Conservation (phyloP, 192 early-diverging fungal genomes). For the Mortierella antarctica region DNA sequence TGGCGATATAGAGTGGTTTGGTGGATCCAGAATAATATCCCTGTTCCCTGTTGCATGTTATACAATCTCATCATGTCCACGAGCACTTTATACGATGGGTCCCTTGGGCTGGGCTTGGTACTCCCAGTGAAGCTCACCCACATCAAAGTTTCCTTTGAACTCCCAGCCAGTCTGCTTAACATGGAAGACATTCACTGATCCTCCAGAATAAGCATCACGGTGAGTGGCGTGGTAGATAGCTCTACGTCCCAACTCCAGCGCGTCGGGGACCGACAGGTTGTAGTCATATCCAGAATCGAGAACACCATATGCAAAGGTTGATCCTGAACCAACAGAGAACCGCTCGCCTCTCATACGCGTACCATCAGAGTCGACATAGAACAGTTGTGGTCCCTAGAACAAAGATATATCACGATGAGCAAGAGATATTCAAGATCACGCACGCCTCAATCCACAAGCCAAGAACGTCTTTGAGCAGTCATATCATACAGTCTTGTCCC, state of each 20-base stretch:
- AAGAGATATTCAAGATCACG: background rate
- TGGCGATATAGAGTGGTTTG: background rate
- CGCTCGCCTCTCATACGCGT: conserved; percentile 85
- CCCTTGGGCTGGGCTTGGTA: conserved; percentile 47
- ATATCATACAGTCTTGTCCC: conserved; percentile 87
- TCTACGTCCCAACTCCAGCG: conserved; percentile 89
- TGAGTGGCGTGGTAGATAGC: conserved; percentile 97
- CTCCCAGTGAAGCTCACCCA: conserved; percentile 84
- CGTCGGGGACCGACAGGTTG: conserved; percentile 86
- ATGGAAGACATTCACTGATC: conserved; percentile 90
- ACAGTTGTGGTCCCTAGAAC: conserved; percentile 86
- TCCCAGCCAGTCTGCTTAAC: conserved; percentile 93
- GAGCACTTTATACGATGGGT: conserved; percentile 26
- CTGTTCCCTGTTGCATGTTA: conserved; percentile 7
- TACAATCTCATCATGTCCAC: conserved; percentile 8
- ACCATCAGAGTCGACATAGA: conserved; percentile 98
- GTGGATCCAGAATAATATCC: background rate
- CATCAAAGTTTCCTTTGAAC: conserved; percentile 84
- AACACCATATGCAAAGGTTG: conserved; percentile 98
- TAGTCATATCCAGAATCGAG: conserved; percentile 88
- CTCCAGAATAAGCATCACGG: conserved; percentile 94
- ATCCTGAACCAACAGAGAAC: conserved; percentile 99
- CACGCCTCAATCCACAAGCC: background rate
- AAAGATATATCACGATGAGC: background rate
- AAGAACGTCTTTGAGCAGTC: background rate